Evolutionary conservation across 2,329 filamentous ascomycete genomes (phyloP).

Genomic region (Xylaria hypoxylon): DNA sequence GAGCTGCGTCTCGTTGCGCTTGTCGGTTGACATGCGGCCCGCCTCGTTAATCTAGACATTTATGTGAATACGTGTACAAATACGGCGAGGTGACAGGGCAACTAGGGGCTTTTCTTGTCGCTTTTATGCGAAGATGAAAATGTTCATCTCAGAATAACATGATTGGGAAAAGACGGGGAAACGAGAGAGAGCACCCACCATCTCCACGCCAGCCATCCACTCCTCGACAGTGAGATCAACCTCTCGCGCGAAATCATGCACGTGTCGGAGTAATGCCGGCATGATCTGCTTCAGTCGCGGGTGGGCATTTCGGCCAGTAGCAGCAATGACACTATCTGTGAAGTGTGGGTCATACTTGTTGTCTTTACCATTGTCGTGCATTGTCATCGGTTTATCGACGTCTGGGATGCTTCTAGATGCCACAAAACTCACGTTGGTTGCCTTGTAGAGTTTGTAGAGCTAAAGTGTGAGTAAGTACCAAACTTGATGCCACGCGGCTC

Average conservation of each 20-base stretch:
- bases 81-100: background rate
- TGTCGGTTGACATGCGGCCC: conserved; percentile 70
- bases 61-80: conserved; percentile 14
- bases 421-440: background rate
- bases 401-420: background rate
- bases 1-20: conserved; percentile 75
- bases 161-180: background rate
- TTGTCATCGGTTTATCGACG: background rate
- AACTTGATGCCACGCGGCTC: background rate
- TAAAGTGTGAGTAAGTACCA: background rate
- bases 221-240: conserved; percentile 83
- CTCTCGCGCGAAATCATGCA: conserved; percentile 85
- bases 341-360: conserved; percentile 59
- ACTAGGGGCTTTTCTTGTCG: background rate
- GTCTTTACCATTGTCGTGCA: background rate
- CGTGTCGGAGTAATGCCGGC: conserved; percentile 74
- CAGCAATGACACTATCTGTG: conserved; percentile 77
- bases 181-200: conserved; percentile 54
- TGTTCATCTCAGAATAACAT: background rate
- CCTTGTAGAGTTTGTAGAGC: background rate
- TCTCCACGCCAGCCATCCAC: conserved; percentile 76
- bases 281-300: conserved; percentile 77
- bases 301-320: conserved; percentile 77
- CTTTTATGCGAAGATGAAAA: background rate
- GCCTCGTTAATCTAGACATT: conserved; percentile 69